Evolutionary conservation across 371 early-diverging fungal species (phyloP), one percentile per base, ranked within the genome.

Genomic region (Mortierella sp.): DNA sequence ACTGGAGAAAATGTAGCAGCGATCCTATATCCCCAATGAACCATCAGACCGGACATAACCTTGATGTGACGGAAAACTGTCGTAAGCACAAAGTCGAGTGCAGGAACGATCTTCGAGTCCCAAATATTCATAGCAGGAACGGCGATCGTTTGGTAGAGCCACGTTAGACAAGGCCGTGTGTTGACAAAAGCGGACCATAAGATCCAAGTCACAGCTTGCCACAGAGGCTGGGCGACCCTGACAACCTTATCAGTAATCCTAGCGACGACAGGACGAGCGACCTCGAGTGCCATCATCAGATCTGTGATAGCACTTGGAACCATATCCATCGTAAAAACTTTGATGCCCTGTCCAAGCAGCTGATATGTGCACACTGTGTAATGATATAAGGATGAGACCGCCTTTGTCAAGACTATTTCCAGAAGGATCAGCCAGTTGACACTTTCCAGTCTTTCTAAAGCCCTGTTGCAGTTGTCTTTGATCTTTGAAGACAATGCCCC

Each of bases 361-460:
- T 49, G 28, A 5, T 61, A 9, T 4, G n/a, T 19, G 2, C 42
- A 44, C 7, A 31, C 26, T 4, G 57, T 30, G 24, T 49, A 52
- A 1, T 59, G 51, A 24, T 75, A 60, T 2, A 21, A n/a, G 0
- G 27, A 6, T 0, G 54, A 55, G n/a, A 58, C 26, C 3, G 30
- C 24, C 19, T 23, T 49, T 19, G 58, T 65, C 34, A 76, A 15
- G 12, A 50, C 50, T 3, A 49, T 50, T 28, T 76, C 70, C 50
- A 69, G 34, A 2, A 76, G 24, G 6, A 70, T 11, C n/a, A 76
- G 32, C 78, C 78, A 76, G 41, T 75, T 68, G 44, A 69, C 64
- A 6, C 54, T 48, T 54, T 70, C 64, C 31, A 70, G 51, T 30
- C 42, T 17, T 17, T 59, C 39, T 23, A 70, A 47, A 2, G 37